Evolutionary conservation across 768 basidiomycete species (phyloP).

Genomic region (Polyporus arcularius): DNA sequence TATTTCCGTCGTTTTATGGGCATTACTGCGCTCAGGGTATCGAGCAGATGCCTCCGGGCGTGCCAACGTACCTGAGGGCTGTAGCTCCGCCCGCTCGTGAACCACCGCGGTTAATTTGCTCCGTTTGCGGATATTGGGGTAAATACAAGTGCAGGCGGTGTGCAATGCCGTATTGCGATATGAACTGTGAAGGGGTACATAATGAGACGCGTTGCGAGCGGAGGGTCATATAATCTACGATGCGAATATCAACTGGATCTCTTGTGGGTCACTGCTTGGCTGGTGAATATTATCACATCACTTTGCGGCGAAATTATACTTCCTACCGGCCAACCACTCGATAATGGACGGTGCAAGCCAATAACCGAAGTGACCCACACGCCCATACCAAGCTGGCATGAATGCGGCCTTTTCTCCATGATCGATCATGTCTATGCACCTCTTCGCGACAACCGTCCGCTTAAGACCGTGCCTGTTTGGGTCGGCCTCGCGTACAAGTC

Average conservation of each 20-base stretch:
- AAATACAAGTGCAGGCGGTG: conserved; percentile 78
- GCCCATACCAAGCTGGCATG: conserved; percentile 50
- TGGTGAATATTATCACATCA: not conserved
- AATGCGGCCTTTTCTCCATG: conserved; percentile 55
- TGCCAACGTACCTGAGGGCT: conserved; percentile 75
- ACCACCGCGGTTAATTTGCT: conserved; percentile 73
- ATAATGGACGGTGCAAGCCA: conserved; percentile 64
- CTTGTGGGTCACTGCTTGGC: not conserved
- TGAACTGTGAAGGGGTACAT: conserved; percentile 72
- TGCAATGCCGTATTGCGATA: conserved; percentile 74
- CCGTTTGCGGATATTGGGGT: conserved; percentile 88
- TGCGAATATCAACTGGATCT: too few relatives aligned
- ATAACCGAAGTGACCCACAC: conserved; percentile 54
- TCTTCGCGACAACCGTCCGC: conserved; percentile 56
- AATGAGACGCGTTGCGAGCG: conserved; percentile 81
- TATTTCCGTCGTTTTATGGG: not conserved
- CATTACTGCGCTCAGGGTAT: conserved; percentile 50
- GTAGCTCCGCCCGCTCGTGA: conserved; percentile 56
- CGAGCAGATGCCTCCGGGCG: conserved; percentile 47
- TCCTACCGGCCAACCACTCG: conserved; percentile 57
- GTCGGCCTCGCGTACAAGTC: conserved; percentile 43
- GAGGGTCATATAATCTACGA: conserved; percentile 50
- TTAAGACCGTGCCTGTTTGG: conserved; percentile 62
- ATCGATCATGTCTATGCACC: conserved; percentile 66
- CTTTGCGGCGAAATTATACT: conserved; percentile 58